Evolutionary conservation across 2,329 filamentous ascomycete species (phyloP), one percentile per base, ranked within the genome.

Genomic region (Trichoderma oligosporum): DNA sequence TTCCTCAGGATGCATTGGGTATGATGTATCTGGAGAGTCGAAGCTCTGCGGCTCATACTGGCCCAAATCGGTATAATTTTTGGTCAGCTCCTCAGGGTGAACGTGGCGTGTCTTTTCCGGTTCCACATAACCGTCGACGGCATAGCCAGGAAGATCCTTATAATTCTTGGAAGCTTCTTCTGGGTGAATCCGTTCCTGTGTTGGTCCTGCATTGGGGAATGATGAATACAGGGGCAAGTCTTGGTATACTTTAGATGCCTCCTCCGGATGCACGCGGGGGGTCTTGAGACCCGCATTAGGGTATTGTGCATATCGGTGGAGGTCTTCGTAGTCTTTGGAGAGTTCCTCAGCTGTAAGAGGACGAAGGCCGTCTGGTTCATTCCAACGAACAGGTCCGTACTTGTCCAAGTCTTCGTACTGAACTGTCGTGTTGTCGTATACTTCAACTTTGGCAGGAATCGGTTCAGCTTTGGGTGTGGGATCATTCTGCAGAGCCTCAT

Each of bases 391-490:
- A 4, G 73, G 69, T 1, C 66, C 68, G 58, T 77, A 78, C 36
- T 73, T 66, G 56, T 70, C 61, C 44, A 80, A 64, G 46, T 81
- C 77, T 2, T 76, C 67, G 56, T 78, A 74, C 52, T 71, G 65
- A 27, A 68, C 56, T 12, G 65, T 53, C 36, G 71, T 64, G 39
- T 71, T 61, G 6, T 52, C 56, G 1, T 62, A 59, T 5, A 67
- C 62, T 20, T 71, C 65, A 16, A 75, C 68, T 54, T 74, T 70
- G 33, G 70, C 49, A 27, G 70, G 65, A 12, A 74, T 67, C n/a
- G 73, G 69, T 42, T 70, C 68, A 38, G 74, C 75, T 57, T 71
- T 69, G 29, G 61, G 60, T 1, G 66, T 71, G 8, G 61, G 56
- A 38, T 70, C 65, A 57, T 68, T 64, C 31, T 69, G 67, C 7